phyloP scores from a whole-genome alignment of 2,329 filamentous ascomycete genomes.

The Truncatella angustata region DNA sequence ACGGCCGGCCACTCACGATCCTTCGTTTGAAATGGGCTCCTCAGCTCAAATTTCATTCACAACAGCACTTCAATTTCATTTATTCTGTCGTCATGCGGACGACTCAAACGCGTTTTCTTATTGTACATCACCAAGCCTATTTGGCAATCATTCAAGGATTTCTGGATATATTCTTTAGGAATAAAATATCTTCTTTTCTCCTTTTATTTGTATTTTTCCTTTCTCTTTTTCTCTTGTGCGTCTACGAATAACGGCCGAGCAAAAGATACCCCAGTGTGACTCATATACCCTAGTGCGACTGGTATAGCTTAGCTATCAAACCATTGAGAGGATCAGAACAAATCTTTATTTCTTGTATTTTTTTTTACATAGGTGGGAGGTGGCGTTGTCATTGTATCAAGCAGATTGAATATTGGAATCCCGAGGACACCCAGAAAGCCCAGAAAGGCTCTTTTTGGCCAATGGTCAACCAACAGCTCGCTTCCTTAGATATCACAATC shows the following conservation, averaged over 20 bases:
- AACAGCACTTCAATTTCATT: neutral
- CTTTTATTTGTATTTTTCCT: neutral
- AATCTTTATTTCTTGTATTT: too few relatives aligned
- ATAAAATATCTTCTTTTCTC: neutral
- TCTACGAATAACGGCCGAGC: neutral
- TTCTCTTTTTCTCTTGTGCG: neutral
- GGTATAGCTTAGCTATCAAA: too few relatives aligned
- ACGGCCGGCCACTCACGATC: conserved; percentile 3
- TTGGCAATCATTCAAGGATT: too few relatives aligned
- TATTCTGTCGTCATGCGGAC: neutral
- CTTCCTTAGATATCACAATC: too few relatives aligned
- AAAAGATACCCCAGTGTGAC: neutral
- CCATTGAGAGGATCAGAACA: too few relatives aligned
- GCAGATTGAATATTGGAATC: too few relatives aligned
- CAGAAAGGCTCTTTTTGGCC: too few relatives aligned
- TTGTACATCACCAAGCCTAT: conserved; percentile 9
- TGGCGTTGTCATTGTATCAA: too few relatives aligned
- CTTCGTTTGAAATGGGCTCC: neutral
- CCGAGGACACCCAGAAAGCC: too few relatives aligned
- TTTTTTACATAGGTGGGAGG: too few relatives aligned
- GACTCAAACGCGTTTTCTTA: neutral
- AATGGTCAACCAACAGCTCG: too few relatives aligned
- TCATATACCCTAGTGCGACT: too few relatives aligned
- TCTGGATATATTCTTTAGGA: neutral
- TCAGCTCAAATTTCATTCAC: neutral